phyloP scores from a whole-genome alignment of 345 rosid genomes.

The Rubroshorea leprosula region DNA sequence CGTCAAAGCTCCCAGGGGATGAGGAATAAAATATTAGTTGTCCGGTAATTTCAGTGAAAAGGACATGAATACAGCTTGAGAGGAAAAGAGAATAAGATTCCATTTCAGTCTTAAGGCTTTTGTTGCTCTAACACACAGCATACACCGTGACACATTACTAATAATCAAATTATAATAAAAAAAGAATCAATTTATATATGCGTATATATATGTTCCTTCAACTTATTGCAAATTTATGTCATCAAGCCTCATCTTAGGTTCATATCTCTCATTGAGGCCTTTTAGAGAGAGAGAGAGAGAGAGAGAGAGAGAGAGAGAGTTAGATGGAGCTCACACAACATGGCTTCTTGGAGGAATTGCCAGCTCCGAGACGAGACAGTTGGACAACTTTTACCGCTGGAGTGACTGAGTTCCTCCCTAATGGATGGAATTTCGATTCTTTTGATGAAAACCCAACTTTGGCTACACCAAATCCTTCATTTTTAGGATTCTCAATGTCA shows the following conservation, averaged over 20 bases:
- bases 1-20: no score
- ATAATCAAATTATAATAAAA: conserved; percentile 2
- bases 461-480: conserved; percentile 29
- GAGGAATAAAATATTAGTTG: no score
- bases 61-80: conserved; percentile 34
- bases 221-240: conserved; percentile 2
- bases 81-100: conserved; percentile 21
- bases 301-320: conserved; percentile 20
- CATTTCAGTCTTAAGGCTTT: conserved; percentile 22
- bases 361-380: conserved; percentile 51
- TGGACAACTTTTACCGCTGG: conserved; percentile 26
- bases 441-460: conserved; percentile 31
- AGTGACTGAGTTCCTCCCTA: conserved; percentile 31
- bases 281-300: conserved; percentile 7
- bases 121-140: conserved; percentile 6
- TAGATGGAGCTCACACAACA: conserved; percentile 66
- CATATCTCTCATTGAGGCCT: conserved; percentile 16
- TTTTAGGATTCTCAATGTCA: conserved; percentile 24
- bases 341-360: conserved; percentile 71
- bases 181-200: no score
- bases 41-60: conserved; percentile 33
- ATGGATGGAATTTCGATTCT: conserved; percentile 47
- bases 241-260: conserved; percentile 21
- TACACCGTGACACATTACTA: conserved; percentile 2
- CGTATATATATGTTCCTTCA: no score